Evolutionary conservation across 768 basidiomycete species (phyloP), one percentile per base, ranked within the genome.

Genomic region (Agaricus subrufescens): DNA sequence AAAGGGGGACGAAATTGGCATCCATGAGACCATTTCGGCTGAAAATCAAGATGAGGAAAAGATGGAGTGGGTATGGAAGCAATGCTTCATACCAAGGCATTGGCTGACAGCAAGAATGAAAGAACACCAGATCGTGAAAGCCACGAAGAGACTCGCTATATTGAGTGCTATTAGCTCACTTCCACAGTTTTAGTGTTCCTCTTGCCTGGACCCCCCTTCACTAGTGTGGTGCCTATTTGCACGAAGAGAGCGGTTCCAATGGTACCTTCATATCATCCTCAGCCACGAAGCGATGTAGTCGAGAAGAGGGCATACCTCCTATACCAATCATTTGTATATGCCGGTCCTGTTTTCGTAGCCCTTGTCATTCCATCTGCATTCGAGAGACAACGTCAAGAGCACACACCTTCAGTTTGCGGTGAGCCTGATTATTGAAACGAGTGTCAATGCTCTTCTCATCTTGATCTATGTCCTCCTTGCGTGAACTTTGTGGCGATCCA

Each of bases 11-110:
- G 87, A 82, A 60, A 91, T 84, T 4, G 89, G 89, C 4, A 88
- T 87, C 72, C 83, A 85, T n/a, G 85, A 81, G 30, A 88, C 87
- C 89, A 91, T 90, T 69, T 92, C 89, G 38, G 86, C 89, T 80
- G 59, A 44, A 72, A 71, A 52, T 19, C 19, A 19, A 73, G 64
- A 50, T 26, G 67, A 65, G 62, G 45, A 49, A 38, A 29, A 40
- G 34, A 15, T 27, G 47, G 27, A 37, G 34, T 11, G 30, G 15
- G 48, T 43, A 12, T 45, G 23, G 25, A 27, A 11, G 4, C n/a
- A 14, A 23, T 30, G 25, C 43, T 3, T 65, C 75, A 23, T 57
- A 76, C 73, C 65, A 2, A 74, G 66, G 53, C 79, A 82, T 50
- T 77, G 78, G 59, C 75, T 82, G 49, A 80, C 65, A 0, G 78